Conservation (phyloP, 352 stramenopile genomes). For the Phytophthora cactorum region DNA sequence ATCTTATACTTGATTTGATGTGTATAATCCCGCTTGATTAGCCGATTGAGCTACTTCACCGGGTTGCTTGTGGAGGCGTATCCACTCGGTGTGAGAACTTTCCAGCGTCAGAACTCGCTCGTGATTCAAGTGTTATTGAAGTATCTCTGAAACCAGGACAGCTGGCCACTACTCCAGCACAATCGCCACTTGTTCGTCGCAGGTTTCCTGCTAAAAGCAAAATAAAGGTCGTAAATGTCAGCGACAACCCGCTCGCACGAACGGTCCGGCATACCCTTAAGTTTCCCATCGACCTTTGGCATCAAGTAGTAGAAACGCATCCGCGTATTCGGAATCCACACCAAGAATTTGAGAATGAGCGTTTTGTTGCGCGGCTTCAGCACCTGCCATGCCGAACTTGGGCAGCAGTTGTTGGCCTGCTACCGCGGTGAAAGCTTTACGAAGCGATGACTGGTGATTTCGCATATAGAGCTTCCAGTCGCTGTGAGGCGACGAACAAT, state of each 20-base stretch:
- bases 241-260: constrained; percentile 7
- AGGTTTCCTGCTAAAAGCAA: background rate
- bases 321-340: constrained; percentile 4
- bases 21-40: constrained; percentile 34
- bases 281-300: background rate
- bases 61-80: constrained; percentile 11
- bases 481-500: constrained; percentile 12
- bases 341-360: background rate
- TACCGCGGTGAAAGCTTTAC: background rate
- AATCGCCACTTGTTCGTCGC: background rate
- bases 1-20: constrained; percentile 16
- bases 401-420: background rate
- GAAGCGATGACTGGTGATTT: background rate
- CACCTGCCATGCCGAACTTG: constrained; percentile 1
- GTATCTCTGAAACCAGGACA: background rate
- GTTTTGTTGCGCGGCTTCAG: constrained; percentile 4
- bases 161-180: background rate
- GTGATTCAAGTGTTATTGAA: background rate
- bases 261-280: constrained; percentile 1
- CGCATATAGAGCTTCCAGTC: background rate
- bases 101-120: constrained; percentile 17
- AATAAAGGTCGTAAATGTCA: constrained; percentile 30
- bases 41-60: constrained; percentile 7
- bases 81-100: constrained; percentile 18
- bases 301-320: constrained; percentile 36